These are phyloP conservation scores for Botrytis porri DNA, from an alignment of 2,329 filamentous ascomycete species.

Conservation along the genomic window DNA sequence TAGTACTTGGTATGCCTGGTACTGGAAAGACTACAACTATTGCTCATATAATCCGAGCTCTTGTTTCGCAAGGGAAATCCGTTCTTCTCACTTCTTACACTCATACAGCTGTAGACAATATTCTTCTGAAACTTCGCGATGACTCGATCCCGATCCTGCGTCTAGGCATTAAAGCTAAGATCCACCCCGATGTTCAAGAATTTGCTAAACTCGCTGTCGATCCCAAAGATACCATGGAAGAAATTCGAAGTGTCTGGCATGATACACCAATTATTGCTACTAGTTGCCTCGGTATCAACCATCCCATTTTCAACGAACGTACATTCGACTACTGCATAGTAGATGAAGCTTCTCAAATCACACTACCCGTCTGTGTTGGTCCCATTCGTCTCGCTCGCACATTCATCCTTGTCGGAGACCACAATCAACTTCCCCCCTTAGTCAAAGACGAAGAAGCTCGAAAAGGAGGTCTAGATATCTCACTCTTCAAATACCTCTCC, in stretches of 20 bases:
- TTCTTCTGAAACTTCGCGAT: conserved; percentile 82
- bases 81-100: conserved; percentile 94
- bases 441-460: conserved; percentile 89
- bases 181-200: conserved; percentile 81
- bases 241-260: conserved; percentile 80
- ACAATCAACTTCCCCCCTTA: conserved; percentile 91
- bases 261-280: conserved; percentile 87
- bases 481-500: conserved; percentile 89
- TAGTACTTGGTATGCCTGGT: conserved; percentile 98
- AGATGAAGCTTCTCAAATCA: conserved; percentile 97
- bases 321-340: conserved; percentile 98
- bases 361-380: conserved; percentile 87
- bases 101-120: conserved; percentile 97
- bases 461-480: conserved; percentile 83
- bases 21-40: conserved; percentile 99
- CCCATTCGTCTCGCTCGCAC: conserved; percentile 89
- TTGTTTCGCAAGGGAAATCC: conserved; percentile 86
- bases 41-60: conserved; percentile 88
- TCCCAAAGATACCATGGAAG: conserved; percentile 73
- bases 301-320: conserved; percentile 81
- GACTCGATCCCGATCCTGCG: conserved; percentile 77
- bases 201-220: conserved; percentile 78
- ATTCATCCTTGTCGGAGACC: conserved; percentile 94
- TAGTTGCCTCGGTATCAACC: conserved; percentile 88
- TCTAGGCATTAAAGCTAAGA: conserved; percentile 79